Conservation (phyloP, 2,329 filamentous ascomycete genomes). For the Tolypocladium capitatum region DNA sequence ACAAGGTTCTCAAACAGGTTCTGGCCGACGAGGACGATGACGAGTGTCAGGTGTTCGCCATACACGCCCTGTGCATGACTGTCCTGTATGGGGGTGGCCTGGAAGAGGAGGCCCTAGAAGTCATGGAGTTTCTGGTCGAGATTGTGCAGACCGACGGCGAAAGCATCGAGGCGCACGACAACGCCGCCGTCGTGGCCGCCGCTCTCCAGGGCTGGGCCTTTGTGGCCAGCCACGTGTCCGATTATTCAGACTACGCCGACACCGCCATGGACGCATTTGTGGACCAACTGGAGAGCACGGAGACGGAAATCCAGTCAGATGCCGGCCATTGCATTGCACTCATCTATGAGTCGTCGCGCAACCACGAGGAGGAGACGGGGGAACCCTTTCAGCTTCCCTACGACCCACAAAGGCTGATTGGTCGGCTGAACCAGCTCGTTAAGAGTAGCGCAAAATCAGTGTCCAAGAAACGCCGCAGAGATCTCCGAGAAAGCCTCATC, state of each 20-base stretch:
- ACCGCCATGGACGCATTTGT: constrained; percentile 67
- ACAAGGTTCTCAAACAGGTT: constrained; percentile 20
- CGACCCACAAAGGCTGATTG: constrained; percentile 34
- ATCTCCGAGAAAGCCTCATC: constrained; percentile 32
- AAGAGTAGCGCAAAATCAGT: constrained; percentile 34
- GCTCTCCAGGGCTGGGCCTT: constrained; percentile 71
- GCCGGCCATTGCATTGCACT: constrained; percentile 72
- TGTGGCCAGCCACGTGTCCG: constrained; percentile 63
- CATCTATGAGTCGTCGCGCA: constrained; percentile 58
- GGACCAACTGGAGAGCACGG: constrained; percentile 69
- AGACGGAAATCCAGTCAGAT: constrained; percentile 60
- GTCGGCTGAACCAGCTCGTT: constrained; percentile 33
- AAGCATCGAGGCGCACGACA: constrained; percentile 57
- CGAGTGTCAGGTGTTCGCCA: constrained; percentile 51
- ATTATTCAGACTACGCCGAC: constrained; percentile 58
- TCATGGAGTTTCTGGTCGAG: constrained; percentile 63
- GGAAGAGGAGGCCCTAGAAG: constrained; percentile 52
- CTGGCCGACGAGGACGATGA: constrained; percentile 45
- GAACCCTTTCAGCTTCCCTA: constrained; percentile 36
- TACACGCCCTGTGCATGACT: constrained; percentile 61
- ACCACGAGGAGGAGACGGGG: constrained; percentile 34
- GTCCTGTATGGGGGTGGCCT: constrained; percentile 65
- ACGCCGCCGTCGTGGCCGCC: constrained; percentile 55
- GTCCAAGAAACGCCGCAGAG: constrained; percentile 34
- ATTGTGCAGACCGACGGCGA: constrained; percentile 71